phyloP scores from a whole-genome alignment of 192 early-diverging fungal species.

The Backusella sp. region DNA sequence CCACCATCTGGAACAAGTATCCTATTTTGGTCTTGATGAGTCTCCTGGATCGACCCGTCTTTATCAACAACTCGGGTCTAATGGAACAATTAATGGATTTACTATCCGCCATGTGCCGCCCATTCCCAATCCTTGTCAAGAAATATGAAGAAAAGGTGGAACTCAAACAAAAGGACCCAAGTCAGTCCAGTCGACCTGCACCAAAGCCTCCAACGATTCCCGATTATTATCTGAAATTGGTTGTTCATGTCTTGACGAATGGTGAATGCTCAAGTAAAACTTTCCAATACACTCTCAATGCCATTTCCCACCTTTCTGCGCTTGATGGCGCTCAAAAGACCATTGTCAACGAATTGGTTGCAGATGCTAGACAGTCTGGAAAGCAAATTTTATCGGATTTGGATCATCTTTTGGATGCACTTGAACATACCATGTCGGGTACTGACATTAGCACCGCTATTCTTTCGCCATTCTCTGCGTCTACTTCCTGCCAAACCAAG shows the following conservation, averaged over 20 bases:
- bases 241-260: slow-evolving; percentile 88
- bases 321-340: slow-evolving; percentile 65
- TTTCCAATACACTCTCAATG: slow-evolving; percentile 89
- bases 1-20: slow-evolving; percentile 52
- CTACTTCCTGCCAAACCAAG: slow-evolving; percentile 90
- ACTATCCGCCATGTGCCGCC: slow-evolving; percentile 76
- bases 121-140: slow-evolving; percentile 65
- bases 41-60: slow-evolving; percentile 81
- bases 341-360: slow-evolving; percentile 80
- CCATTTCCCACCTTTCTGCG: slow-evolving; percentile 85
- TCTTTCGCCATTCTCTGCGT: slow-evolving; percentile 76
- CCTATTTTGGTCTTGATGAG: slow-evolving; percentile 80
- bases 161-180: slow-evolving; percentile 24
- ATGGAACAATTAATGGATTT: slow-evolving; percentile 90
- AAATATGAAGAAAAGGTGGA: slow-evolving; percentile 44
- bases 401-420: slow-evolving; percentile 56
- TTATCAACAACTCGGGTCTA: slow-evolving; percentile 74
- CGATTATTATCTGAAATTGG: slow-evolving; percentile 72
- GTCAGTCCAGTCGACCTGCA: slow-evolving; percentile 28
- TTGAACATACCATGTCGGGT: slow-evolving; percentile 53
- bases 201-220: slow-evolving; percentile 81
- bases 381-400: slow-evolving; percentile 69
- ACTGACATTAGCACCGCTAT: slow-evolving; percentile 74
- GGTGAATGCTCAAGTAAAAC: slow-evolving; percentile 91
- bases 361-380: slow-evolving; percentile 67